phyloP scores from a whole-genome alignment of 352 stramenopile species.

The Albugo laibachii region DNA sequence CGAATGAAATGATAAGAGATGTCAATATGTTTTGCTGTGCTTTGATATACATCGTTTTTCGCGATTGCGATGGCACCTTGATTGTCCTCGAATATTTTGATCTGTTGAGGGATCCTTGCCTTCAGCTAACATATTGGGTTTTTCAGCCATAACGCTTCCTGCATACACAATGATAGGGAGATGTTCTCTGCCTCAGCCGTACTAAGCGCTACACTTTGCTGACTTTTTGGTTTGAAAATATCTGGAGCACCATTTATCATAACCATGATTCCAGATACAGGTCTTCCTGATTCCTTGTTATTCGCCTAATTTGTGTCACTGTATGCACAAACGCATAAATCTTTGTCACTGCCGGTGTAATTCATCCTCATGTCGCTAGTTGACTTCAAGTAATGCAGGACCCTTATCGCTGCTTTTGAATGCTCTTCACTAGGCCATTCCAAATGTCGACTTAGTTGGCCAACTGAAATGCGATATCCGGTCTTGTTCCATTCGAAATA shows the following conservation, averaged over 20 bases:
- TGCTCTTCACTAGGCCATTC: not conserved
- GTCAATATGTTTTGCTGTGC: constrained; percentile 1
- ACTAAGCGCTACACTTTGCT: not conserved
- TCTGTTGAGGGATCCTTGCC: constrained; percentile 3
- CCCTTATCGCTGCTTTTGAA: not conserved
- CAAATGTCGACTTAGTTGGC: not conserved
- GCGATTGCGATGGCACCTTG: not conserved
- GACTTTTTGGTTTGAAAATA: not conserved
- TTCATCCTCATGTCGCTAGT: not conserved
- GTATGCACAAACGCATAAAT: not conserved
- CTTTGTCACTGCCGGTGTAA: not conserved
- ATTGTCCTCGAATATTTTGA: too few species aligned
- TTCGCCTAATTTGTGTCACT: not conserved
- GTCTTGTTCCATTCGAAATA: not conserved
- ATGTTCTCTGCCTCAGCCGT: not conserved
- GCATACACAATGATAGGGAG: not conserved
- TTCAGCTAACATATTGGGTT: too few species aligned
- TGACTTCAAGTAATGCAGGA: not conserved
- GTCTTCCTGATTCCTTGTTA: not conserved
- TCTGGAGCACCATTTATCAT: not conserved
- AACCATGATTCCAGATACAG: not conserved
- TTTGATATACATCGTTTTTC: not conserved
- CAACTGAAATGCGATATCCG: not conserved
- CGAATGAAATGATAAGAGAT: constrained; percentile 1
- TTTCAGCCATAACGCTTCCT: not conserved